Base-by-base conservation (phyloP, 208 protist genomes). In the Acanthamoeba castellanii region DNA sequence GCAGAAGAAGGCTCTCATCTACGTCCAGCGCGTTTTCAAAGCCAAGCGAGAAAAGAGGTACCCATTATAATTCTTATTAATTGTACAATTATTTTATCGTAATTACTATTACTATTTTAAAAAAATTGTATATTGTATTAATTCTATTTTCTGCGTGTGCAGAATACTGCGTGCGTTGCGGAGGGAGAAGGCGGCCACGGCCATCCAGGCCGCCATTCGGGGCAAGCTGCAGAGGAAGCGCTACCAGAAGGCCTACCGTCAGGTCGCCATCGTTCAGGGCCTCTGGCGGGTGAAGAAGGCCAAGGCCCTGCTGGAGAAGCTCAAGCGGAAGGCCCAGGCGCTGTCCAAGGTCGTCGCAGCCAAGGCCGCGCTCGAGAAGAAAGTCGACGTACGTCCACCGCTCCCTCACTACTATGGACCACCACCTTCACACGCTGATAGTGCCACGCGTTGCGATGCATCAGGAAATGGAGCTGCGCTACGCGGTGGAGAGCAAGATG, bases 291-390 rank as follows among this genome's bases (percentile, higher is more conserved):
- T 70, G 22, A 74, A 82, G 70, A 22, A 20, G 89, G 89, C 89
- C 70, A 74, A 47, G 42, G 7, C 27, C 59, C 64, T 42, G 42
- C 68, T 82, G 42, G 22, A 14, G 16, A n/a, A 82, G 59, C 55
- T 94, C 32, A 94, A 82, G 55, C 52, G 8, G 45, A n/a, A 94
- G 89, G 89, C 89, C 27, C 59, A n/a, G 50, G 16, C 6, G n/a
- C 68, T 94, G 47, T 84, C 68, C 6, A 94, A 61, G 4, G 89
- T 94, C 8, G 89, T 94, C 20, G 89, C 89, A 4, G 89, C 89
- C 70, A 94, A 94, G 70, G 89, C 59, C 27, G 68, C 47, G 7
- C 89, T 94, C 42, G 66, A 94, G 66, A 82, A 74, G 16, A 94
- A 94, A 55, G 47, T 94, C 13, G 37, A 42, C 37, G 59, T 16